A percentile compares a stretch with the other conserved stretches of the same genome.
These are phyloP conservation scores for Mycena latifolia DNA, from an alignment of 768 basidiomycete genomes.

Conservation along the genomic window DNA sequence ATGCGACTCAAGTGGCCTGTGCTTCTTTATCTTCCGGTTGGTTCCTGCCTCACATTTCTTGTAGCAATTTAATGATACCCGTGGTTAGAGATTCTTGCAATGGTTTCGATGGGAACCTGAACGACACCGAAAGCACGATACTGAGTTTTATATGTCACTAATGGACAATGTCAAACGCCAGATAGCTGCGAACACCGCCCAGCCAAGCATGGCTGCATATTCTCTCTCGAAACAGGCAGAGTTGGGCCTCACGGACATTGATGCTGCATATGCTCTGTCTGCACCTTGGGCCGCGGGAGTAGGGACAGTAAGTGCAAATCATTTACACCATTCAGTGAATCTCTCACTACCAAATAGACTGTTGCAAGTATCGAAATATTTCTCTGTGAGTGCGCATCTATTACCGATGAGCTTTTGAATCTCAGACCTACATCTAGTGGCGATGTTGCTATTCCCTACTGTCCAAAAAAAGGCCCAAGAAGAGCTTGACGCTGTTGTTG, in stretches of 20 bases:
- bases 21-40: conserved; percentile 14
- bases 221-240: conserved; percentile 55
- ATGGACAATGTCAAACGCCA: conserved; percentile 43
- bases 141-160: conserved; percentile 39
- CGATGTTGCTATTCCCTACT: conserved; percentile 47
- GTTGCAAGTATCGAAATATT: conserved; percentile 14
- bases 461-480: conserved; percentile 48
- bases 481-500: conserved; percentile 50
- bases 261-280: conserved; percentile 54
- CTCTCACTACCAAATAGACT: background rate
- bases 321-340: background rate
- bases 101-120: conserved; percentile 47
- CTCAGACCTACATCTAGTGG: conserved; percentile 36
- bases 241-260: conserved; percentile 56
- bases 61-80: background rate
- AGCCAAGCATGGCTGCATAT: conserved; percentile 51
- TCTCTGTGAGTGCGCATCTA: background rate
- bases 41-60: background rate
- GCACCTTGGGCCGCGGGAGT: conserved; percentile 47
- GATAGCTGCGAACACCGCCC: conserved; percentile 38
- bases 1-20: conserved; percentile 6
- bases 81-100: conserved; percentile 41
- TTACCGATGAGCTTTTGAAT: background rate
- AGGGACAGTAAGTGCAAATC: conserved; percentile 40
- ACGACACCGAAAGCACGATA: conserved; percentile 39